Evolutionary conservation across 1,284 basidiomycete genomes (phyloP).

Genomic region (Microbotryum intermedium): DNA sequence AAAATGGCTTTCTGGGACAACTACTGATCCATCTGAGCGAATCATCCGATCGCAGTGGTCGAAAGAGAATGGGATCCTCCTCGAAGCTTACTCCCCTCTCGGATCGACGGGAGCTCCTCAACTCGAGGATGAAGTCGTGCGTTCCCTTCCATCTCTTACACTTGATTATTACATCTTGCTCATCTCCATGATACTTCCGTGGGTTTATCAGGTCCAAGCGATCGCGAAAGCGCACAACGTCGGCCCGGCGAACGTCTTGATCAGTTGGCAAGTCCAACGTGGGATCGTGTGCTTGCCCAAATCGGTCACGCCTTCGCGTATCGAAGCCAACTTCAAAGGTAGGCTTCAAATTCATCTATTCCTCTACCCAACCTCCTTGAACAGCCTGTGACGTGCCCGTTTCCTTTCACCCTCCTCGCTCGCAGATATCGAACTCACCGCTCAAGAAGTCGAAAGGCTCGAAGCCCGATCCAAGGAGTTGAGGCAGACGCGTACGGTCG

Average conservation of each 20-base stretch:
- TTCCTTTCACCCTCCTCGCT: background rate
- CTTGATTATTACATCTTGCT: conserved; percentile 26
- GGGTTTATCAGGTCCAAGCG: conserved; percentile 44
- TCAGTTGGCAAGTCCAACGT: conserved; percentile 53
- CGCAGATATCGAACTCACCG: conserved; percentile 50
- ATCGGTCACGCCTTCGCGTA: conserved; percentile 64
- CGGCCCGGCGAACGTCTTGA: conserved; percentile 55
- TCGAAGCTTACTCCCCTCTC: conserved; percentile 75
- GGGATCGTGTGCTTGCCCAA: conserved; percentile 67
- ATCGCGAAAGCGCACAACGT: conserved; percentile 47
- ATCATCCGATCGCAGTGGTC: conserved; percentile 46
- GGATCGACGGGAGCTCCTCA: conserved; percentile 62
- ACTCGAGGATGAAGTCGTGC: conserved; percentile 43
- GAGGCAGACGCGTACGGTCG: conserved; percentile 48
- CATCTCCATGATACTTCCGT: background rate
- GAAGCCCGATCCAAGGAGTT: conserved; percentile 55
- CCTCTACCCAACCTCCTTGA: background rate
- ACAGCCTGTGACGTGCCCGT: background rate
- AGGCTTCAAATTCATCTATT: background rate
- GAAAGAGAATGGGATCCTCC: conserved; percentile 57
- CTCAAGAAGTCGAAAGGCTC: conserved; percentile 51
- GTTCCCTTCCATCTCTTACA: conserved; percentile 41
- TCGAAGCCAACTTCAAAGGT: conserved; percentile 56
- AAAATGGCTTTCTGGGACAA: background rate
- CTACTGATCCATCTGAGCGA: background rate